Percentiles rank a stretch among this genome's conserved stretches.
These are phyloP conservation scores for Psilocybe mexicana DNA, from an alignment of 1,284 basidiomycete genomes.

Conservation along the genomic window DNA sequence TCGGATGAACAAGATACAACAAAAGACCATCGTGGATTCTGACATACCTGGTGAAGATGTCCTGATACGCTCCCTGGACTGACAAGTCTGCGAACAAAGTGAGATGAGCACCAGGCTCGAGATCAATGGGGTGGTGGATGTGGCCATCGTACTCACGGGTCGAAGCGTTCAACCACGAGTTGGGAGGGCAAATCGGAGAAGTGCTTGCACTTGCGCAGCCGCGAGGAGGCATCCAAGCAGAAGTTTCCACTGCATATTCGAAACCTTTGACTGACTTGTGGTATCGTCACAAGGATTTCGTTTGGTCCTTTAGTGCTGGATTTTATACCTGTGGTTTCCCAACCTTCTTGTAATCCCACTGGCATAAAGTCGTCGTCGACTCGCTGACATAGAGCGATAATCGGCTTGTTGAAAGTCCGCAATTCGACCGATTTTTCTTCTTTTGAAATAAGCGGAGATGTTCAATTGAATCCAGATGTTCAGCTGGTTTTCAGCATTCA, in stretches of 20 bases:
- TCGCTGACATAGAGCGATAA: not conserved
- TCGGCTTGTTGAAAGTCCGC: not conserved
- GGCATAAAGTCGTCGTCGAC: too few relatives aligned
- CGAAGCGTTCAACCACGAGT: constrained; percentile 22
- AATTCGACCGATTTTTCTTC: not conserved
- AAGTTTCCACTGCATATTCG: not conserved
- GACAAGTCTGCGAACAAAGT: constrained; percentile 9
- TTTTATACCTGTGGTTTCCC: not conserved
- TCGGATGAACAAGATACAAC: too few relatives aligned
- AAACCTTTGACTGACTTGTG: not conserved
- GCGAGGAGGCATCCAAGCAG: not conserved
- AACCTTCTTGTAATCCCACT: not conserved
- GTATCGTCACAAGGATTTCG: not conserved
- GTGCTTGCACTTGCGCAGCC: constrained; percentile 13
- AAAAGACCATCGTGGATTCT: not conserved
- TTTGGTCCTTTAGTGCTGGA: not conserved
- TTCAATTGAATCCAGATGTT: not conserved
- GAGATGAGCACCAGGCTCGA: not conserved
- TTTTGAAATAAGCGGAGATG: not conserved
- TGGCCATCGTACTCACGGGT: constrained; percentile 15
- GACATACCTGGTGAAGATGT: constrained; percentile 13
- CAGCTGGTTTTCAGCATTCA: not conserved
- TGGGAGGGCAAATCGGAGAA: constrained; percentile 25
- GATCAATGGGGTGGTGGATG: not conserved
- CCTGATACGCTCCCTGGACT: constrained; percentile 17